Evolutionary conservation across 169 alveolate species (phyloP).

Genomic region (Eimeria tenella): DNA sequence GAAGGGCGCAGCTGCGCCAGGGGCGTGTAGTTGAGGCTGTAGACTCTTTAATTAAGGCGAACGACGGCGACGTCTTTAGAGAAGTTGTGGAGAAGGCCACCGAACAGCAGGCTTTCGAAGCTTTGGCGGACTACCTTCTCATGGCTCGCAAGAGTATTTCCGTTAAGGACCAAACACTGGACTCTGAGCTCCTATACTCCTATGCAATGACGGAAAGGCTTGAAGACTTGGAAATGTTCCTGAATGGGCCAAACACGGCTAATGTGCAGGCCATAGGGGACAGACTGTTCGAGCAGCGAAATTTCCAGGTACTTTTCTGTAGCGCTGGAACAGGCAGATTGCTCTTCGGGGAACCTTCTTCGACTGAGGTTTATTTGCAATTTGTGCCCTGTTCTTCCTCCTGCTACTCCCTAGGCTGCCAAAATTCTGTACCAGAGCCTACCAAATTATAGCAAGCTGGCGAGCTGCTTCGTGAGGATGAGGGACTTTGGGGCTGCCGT

Average conservation of each 20-base stretch:
- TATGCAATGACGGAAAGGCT: conserved; percentile 94
- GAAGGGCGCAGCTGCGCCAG: conserved; percentile 95
- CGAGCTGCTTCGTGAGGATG: conserved; percentile 96
- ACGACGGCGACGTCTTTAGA: conserved; percentile 92
- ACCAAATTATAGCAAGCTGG: conserved; percentile 98
- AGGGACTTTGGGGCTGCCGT: conserved; percentile 97
- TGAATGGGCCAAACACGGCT: conserved; percentile 94
- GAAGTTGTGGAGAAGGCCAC: conserved; percentile 81
- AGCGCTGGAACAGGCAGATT: not conserved
- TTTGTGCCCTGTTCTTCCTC: no score
- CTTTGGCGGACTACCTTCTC: conserved; percentile 91
- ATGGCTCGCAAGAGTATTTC: conserved; percentile 92
- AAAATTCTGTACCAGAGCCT: conserved; percentile 95
- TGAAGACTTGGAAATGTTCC: conserved; percentile 94
- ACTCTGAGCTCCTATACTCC: conserved; percentile 94
- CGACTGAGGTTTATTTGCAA: no score
- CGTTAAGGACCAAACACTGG: conserved; percentile 94
- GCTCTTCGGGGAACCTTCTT: not conserved
- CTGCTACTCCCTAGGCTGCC: conserved; percentile 87
- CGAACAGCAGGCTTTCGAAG: conserved; percentile 86
- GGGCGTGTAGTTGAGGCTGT: conserved; percentile 94
- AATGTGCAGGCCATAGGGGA: conserved; percentile 93
- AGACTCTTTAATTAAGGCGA: conserved; percentile 96
- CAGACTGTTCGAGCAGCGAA: conserved; percentile 92
- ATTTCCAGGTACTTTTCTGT: conserved; percentile 86